phyloP scores from a whole-genome alignment of 2,329 filamentous ascomycete genomes.

The Penicillium polonicum region DNA sequence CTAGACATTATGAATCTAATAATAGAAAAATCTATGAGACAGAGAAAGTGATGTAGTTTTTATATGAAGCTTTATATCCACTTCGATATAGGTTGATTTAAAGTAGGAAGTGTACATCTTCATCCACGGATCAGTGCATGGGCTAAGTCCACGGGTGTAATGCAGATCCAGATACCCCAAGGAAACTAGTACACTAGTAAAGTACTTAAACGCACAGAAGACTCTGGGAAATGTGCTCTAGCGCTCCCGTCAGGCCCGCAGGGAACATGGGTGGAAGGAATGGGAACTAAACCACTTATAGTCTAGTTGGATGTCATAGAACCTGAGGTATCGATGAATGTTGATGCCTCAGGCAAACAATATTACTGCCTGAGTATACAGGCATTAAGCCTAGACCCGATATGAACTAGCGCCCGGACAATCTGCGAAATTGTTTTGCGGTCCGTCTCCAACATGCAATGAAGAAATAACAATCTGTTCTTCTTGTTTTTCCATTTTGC shows the following conservation, averaged over 20 bases:
- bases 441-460: neutral
- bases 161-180: constrained; percentile 9
- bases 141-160: neutral
- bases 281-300: constrained; percentile 9
- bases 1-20: neutral
- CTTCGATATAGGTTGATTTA: neutral
- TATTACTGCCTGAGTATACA: neutral
- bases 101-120: neutral
- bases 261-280: constrained; percentile 7
- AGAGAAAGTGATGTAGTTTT: neutral
- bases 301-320: neutral
- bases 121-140: constrained; percentile 13
- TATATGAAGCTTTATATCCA: neutral
- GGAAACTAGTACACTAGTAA: constrained; percentile 16
- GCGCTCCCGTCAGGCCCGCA: constrained; percentile 9
- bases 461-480: constrained; percentile 1
- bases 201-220: constrained; percentile 6
- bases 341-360: neutral
- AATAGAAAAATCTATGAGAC: neutral
- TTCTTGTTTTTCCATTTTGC: neutral
- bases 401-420: constrained; percentile 7
- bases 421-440: constrained; percentile 17
- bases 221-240: constrained; percentile 8
- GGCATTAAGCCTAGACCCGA: constrained; percentile 9
- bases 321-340: neutral